Evolutionary conservation across 768 basidiomycete genomes (phyloP), one percentile per base, ranked within the genome.

Genomic region (Mycena amicta): DNA sequence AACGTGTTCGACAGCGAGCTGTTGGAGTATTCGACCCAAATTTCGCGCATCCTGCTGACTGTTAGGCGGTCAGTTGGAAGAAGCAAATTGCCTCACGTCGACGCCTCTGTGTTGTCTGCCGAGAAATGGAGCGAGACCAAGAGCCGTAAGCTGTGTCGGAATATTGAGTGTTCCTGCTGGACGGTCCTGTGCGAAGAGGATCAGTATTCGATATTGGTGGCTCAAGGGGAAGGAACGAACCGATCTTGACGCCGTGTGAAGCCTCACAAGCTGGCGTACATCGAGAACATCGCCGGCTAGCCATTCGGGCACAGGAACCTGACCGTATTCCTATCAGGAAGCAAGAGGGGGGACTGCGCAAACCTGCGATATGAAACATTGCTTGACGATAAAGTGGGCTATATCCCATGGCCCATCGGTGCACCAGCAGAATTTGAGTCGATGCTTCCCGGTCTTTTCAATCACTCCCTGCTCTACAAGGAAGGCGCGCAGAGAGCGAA

Each of bases 71-170:
- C 41, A 30, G 31, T 37, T 47, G 31, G 53, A 22, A 58, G 26
- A 62, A 52, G 59, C 40, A 56, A 55, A 60, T 53, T 54, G 43
- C 86, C 91, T 78, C 61, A 95, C 95, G 74, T 95, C 93, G 31
- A 96, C 89, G 23, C 96, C 96, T 67, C 86, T 86, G 73, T 98
- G 96, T 55, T 85, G 80, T 65, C 90, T 84, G 22, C 96, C 95
- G 71, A 88, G 76, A 68, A 98, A 98, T 5, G 81, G 78, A 4
- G 83, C 79, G 46, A 98, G 74, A 11, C 80, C 82, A 41, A 98
- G 83, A n/a, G 80, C 79, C 31, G 80, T 78, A 47, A 97, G 77
- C 71, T 95, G 92, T n/a, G 82, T 81, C 33, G 84, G 71, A 54
- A 96, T 88, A 60, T 90, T 90, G 55, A 92, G 72, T 63, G 75